Base-by-base conservation (phyloP, 371 early-diverging fungal species). In the Mortierella sp. region DNA sequence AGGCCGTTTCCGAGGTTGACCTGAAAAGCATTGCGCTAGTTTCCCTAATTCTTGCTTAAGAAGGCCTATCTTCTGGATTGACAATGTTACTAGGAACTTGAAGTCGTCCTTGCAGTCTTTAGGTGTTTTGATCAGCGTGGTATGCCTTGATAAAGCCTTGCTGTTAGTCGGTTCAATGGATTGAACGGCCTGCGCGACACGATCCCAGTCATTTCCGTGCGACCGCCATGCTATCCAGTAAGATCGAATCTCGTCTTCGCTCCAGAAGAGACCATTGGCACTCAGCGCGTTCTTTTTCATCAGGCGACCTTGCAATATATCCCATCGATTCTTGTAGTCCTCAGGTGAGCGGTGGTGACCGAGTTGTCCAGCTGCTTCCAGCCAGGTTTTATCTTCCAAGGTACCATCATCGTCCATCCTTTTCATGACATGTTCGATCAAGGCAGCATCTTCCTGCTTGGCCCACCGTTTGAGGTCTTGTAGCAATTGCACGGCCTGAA, bases 171-270 rank as follows among this genome's bases (percentile, higher is more conserved):
- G 41, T 26, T 26, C 3, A 21, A 42, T 2, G 8, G 51, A 51
- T 12, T n/a, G 14, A 18, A 58, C 59, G 16, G 59, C 59, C 34
- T 45, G 23, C 16, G 61, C 14, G 26, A 61, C 19, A 19, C 18
- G 43, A 27, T 52, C 31, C 61, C 61, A 52, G 18, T 42, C 45
- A 26, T 53, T 53, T n/a, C 61, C 61, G 34, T 24, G 23, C 18
- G 6, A 19, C 3, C 16, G 52, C 61, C 61, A 61, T 45, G 52
- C 43, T 12, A n/a, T 19, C 52, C 61, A 61, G 21, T 61, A 61
- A 8, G 53, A 30, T 27, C 24, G 19, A 7, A 61, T 53, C 23
- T 51, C 61, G 12, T 53, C 45, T 10, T 61, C 45, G 46, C 23
- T 53, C 54, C 61, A 61, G 43, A 28, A 24, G 31, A 43, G 6